Evolutionary conservation across 768 basidiomycete species (phyloP).

Genomic region (Suillus placidus): DNA sequence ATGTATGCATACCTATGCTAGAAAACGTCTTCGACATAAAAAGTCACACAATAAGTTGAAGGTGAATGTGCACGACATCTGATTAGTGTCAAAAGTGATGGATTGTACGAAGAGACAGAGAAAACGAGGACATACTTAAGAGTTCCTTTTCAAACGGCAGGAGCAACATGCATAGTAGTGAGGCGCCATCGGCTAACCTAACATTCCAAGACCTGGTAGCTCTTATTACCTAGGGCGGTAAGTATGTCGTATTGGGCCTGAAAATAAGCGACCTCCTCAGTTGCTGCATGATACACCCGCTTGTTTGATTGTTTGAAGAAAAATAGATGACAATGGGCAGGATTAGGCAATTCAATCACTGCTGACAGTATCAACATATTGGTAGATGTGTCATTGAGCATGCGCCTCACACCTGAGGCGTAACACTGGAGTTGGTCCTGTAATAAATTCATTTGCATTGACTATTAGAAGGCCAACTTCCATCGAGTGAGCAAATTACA

Average conservation of each 20-base stretch:
- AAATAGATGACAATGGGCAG: not conserved
- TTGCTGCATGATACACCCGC: too few relatives aligned
- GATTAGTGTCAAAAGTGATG: not conserved
- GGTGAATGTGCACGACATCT: not conserved
- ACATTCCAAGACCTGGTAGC: too few relatives aligned
- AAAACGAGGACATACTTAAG: not conserved
- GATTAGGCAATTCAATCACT: not conserved
- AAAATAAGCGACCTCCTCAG: not conserved
- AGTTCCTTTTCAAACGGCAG: not conserved
- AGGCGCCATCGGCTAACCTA: not conserved
- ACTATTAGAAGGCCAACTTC: constrained; percentile 83
- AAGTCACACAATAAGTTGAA: not conserved
- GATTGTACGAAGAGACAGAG: not conserved
- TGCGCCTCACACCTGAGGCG: not conserved
- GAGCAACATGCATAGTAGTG: not conserved
- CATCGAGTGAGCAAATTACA: constrained; percentile 7
- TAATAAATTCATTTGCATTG: constrained; percentile 59
- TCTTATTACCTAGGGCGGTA: too few relatives aligned
- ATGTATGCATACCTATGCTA: not conserved
- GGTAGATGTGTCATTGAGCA: not conserved
- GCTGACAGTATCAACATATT: not conserved
- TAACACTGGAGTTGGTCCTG: constrained; percentile 34
- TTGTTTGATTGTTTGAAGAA: too few relatives aligned
- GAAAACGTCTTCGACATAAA: not conserved
- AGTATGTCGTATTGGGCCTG: not conserved